Evolutionary conservation across 164 flowering plant species (phyloP).

Genomic region (Magnolia officinalis): DNA sequence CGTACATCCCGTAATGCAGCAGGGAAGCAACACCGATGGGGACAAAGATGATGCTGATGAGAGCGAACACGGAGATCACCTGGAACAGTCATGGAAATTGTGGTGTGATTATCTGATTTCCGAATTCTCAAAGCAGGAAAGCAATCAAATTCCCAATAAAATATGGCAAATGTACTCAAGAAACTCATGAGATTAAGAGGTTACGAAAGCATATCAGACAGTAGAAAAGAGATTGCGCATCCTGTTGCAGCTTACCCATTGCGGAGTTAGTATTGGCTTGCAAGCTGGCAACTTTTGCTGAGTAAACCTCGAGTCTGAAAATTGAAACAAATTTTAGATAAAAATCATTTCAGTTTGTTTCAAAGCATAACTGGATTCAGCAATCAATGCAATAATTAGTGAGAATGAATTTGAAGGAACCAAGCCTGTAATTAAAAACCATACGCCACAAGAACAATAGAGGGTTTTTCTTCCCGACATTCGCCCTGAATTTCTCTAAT

Average conservation of each 20-base stretch:
- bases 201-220: neutral
- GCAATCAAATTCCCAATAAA: neutral
- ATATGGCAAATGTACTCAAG: neutral
- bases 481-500: neutral
- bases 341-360: neutral
- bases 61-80: slow-evolving; percentile 80
- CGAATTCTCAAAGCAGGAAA: neutral
- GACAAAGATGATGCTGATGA: slow-evolving; percentile 67
- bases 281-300: slow-evolving; percentile 99
- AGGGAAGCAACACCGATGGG: slow-evolving; percentile 86
- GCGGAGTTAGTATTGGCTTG: slow-evolving; percentile 93
- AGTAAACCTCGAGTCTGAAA: slow-evolving; percentile 60
- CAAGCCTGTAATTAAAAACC: neutral
- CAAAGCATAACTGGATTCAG: neutral
- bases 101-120: too few relatives aligned
- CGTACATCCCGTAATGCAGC: slow-evolving; percentile 83
- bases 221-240: neutral
- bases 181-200: neutral
- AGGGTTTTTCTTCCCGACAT: neutral
- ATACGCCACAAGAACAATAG: neutral
- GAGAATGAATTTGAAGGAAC: neutral
- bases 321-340: neutral
- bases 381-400: neutral
- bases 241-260: slow-evolving; percentile 49
- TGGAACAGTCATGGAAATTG: slow-evolving; percentile 21